These are phyloP conservation scores for Tricholoma sp. DNA, from an alignment of 768 basidiomycete genomes.

Conservation along the genomic window DNA sequence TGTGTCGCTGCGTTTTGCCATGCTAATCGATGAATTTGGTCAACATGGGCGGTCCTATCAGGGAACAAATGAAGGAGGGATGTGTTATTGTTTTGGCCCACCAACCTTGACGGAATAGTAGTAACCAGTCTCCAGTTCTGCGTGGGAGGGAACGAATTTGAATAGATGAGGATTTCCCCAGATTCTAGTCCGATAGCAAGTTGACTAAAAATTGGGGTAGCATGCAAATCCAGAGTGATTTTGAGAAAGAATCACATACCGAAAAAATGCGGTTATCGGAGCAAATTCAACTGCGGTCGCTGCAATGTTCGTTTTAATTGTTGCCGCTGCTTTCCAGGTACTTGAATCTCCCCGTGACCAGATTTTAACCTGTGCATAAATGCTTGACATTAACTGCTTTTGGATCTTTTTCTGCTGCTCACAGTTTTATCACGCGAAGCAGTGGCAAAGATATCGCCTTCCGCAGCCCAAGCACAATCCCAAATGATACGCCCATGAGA, in stretches of 20 bases:
- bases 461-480: constrained; percentile 86
- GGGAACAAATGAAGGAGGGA: constrained; percentile 3
- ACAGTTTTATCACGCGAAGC: constrained; percentile 95
- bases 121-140: constrained; percentile 43
- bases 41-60: constrained; percentile 64
- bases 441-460: constrained; percentile 81
- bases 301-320: constrained; percentile 67
- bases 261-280: constrained; percentile 17
- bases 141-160: constrained; percentile 24
- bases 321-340: constrained; percentile 54
- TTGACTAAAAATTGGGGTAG: constrained; percentile 27
- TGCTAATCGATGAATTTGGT: constrained; percentile 74
- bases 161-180: constrained; percentile 67
- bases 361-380: constrained; percentile 62
- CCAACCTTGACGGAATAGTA: constrained; percentile 50
- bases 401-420: constrained; percentile 14
- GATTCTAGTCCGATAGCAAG: constrained; percentile 85
- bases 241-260: constrained; percentile 28
- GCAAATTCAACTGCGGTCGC: constrained; percentile 78
- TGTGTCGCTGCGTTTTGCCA: constrained; percentile 55
- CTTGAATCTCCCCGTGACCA: constrained; percentile 48
- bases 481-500: constrained; percentile 92
- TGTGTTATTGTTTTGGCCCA: neutral
- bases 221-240: neutral
- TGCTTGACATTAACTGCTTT: neutral